These are phyloP conservation scores for Fusarium verrucosum DNA, from an alignment of 2,329 filamentous ascomycete genomes.

Conservation along the genomic window DNA sequence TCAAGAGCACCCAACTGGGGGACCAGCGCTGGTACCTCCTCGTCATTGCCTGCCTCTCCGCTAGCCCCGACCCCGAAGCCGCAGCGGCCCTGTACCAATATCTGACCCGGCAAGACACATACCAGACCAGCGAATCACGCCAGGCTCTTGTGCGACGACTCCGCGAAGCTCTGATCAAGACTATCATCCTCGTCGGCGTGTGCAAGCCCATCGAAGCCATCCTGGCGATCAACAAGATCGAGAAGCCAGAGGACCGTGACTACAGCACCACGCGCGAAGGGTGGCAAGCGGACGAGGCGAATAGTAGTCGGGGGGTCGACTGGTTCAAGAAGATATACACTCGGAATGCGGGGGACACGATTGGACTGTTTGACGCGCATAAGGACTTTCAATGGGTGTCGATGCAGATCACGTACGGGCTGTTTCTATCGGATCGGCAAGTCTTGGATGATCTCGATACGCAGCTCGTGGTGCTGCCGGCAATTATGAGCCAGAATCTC, in stretches of 20 bases:
- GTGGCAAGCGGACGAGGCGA: conserved; percentile 67
- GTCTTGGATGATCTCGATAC: conserved; percentile 65
- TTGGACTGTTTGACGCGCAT: conserved; percentile 51
- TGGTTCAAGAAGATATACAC: conserved; percentile 68
- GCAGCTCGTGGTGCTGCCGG: conserved; percentile 62
- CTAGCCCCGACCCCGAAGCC: conserved; percentile 34
- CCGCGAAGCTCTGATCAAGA: conserved; percentile 68
- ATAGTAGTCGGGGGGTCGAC: conserved; percentile 59
- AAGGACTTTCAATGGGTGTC: conserved; percentile 60
- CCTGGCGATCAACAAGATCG: conserved; percentile 62
- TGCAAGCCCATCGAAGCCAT: conserved; percentile 71
- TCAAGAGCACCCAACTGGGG: conserved; percentile 27
- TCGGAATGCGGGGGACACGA: conserved; percentile 53
- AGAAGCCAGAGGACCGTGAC: conserved; percentile 65
- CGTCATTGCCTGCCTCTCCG: conserved; percentile 27
- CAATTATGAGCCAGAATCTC: conserved; percentile 68
- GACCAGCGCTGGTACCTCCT: conserved; percentile 35
- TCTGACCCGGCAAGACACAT: conserved; percentile 52
- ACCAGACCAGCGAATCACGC: conserved; percentile 54
- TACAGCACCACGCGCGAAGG: conserved; percentile 61
- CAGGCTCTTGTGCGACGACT: conserved; percentile 60
- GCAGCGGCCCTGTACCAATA: conserved; percentile 31
- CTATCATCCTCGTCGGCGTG: conserved; percentile 66
- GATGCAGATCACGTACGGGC: conserved; percentile 65
- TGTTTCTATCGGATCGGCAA: conserved; percentile 65